Evolutionary conservation across 345 rosid genomes (phyloP).

Genomic region (Camelina sativa): DNA sequence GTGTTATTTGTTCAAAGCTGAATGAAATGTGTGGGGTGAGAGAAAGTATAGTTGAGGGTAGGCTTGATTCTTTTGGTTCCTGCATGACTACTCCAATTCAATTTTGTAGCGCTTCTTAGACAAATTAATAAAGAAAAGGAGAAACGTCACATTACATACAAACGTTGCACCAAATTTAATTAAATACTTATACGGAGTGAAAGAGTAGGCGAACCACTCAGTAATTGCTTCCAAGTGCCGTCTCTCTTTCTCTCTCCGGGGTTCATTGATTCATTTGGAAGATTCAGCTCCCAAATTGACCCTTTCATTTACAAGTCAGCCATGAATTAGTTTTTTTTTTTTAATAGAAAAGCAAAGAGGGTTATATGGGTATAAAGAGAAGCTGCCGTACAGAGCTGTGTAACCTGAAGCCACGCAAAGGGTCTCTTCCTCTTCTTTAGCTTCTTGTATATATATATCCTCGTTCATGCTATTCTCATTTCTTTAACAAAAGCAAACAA

Average conservation of each 20-base stretch:
- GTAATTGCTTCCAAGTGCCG: slow-evolving; percentile 47
- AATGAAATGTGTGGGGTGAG: slow-evolving; percentile 22
- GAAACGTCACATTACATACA: slow-evolving; percentile 39
- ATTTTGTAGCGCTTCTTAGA: slow-evolving; percentile 1
- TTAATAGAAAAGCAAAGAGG: background rate
- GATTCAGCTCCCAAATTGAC: background rate
- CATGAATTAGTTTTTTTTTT: background rate
- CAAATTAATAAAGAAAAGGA: slow-evolving; percentile 33
- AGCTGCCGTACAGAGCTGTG: slow-evolving; percentile 29
- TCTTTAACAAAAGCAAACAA: slow-evolving; percentile 22
- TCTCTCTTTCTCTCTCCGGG: slow-evolving; percentile 35
- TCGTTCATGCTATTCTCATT: slow-evolving; percentile 36
- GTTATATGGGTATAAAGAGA: background rate
- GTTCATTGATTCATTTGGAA: slow-evolving; percentile 27
- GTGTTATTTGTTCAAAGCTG: slow-evolving; percentile 4
- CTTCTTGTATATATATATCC: slow-evolving; percentile 10
- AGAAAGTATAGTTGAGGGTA: slow-evolving; percentile 26
- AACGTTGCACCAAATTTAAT: slow-evolving; percentile 39
- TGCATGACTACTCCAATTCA: slow-evolving; percentile 34
- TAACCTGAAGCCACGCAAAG: slow-evolving; percentile 45
- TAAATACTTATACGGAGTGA: slow-evolving; percentile 33
- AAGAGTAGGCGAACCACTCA: slow-evolving; percentile 44
- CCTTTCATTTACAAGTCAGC: slow-evolving; percentile 29
- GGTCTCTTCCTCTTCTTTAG: slow-evolving; percentile 35
- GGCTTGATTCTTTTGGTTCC: slow-evolving; percentile 45